These are phyloP conservation scores for Arachnopeziza araneosa DNA, from an alignment of 2,329 filamentous ascomycete genomes.

Conservation along the genomic window DNA sequence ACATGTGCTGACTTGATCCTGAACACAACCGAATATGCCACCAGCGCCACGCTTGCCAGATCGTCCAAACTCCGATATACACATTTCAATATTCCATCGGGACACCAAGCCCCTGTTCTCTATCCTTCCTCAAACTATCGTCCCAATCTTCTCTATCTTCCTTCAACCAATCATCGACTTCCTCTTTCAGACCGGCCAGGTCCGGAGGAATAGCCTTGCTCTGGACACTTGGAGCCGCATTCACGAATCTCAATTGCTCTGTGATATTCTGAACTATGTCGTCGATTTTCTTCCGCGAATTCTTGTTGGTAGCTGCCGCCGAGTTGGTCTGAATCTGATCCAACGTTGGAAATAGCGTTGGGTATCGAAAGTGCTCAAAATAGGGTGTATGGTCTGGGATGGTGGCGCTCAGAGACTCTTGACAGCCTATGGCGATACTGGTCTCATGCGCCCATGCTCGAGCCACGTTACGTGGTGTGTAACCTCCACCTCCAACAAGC, in stretches of 20 bases:
- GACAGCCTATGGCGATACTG: conserved; percentile 74
- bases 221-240: conserved; percentile 81
- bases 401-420: conserved; percentile 62
- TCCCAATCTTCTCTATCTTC: conserved; percentile 58
- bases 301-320: conserved; percentile 63
- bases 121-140: conserved; percentile 45
- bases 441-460: conserved; percentile 97
- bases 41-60: background rate
- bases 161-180: conserved; percentile 62
- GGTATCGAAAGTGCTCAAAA: conserved; percentile 81
- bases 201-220: conserved; percentile 76
- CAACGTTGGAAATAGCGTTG: conserved; percentile 83
- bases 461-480: conserved; percentile 93
- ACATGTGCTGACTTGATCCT: background rate
- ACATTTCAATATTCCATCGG: conserved; percentile 43
- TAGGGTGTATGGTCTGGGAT: conserved; percentile 80
- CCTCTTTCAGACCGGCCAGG: conserved; percentile 59
- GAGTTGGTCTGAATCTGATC: conserved; percentile 63
- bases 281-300: conserved; percentile 68
- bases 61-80: background rate
- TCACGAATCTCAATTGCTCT: conserved; percentile 82
- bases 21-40: background rate
- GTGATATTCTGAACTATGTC: conserved; percentile 72
- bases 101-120: conserved; percentile 52
- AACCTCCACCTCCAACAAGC: conserved; percentile 89